Base-by-base conservation (phyloP, 495 filamentous ascomycete genomes). In the Rhypophila decipiens region DNA sequence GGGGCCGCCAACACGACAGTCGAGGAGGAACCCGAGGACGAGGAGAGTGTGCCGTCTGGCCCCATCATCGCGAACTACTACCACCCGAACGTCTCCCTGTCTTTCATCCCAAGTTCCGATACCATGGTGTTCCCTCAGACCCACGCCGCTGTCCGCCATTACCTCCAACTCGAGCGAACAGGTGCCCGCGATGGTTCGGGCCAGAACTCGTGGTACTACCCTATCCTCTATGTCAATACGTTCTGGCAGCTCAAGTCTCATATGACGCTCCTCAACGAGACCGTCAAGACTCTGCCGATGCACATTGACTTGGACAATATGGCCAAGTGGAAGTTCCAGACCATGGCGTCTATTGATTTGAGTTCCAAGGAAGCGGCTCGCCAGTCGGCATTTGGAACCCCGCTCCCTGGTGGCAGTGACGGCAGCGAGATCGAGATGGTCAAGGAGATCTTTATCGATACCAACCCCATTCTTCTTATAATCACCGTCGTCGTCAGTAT, bases 211-310 rank as follows among this genome's bases (percentile, higher is more conserved):
- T 98, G 93, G 93, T 98, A 96, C 67, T 98, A 75, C 61, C 93
- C 93, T 4, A 82, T 95, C 45, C 65, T 95, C 23, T 98, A 83
- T 60, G 65, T 90, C 64, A 98, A 97, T 66, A 93, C 89, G 4
- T 98, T 98, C 71, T 98, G 93, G 93, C 88, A 96, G 66, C 74
- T 98, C 53, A 85, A 77, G 60, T 78, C 76, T 48, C 90, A 97
- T 50, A 97, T 96, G 93, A 85, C 74, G 22, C 77, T 93, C 50
- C 69, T 98, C 15, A 98, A 98, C 67, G 83, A 83, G n/a, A 97
- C 93, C 0, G 87, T 96, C 57, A 80, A 82, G 58, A 77, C 70
- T 5, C 71, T 98, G 7, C 91, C 91, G 3, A 69, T 97, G 48
- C 86, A 86, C 38, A 88, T 98, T 57, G 82, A 84, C 19, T 74